Evolutionary conservation across 345 rosid genomes (phyloP).

Genomic region (Alliaria petiolata): DNA sequence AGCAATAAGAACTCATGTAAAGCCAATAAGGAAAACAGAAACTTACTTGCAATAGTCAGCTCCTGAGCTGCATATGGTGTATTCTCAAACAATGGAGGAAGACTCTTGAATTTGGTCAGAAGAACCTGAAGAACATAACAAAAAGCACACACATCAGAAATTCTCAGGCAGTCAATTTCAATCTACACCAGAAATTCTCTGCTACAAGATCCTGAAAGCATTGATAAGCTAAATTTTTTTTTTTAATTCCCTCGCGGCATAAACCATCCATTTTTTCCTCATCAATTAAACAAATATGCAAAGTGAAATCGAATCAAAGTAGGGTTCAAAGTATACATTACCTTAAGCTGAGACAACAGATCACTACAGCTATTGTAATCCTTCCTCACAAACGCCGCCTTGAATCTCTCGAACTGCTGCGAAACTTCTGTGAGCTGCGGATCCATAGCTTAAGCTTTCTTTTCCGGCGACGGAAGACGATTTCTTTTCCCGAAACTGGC

Average conservation of each 20-base stretch:
- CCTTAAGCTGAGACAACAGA: constrained; percentile 87
- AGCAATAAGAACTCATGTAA: not conserved
- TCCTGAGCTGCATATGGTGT: constrained; percentile 67
- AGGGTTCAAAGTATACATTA: constrained; percentile 36
- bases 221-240: not conserved
- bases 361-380: constrained; percentile 51
- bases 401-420: constrained; percentile 83
- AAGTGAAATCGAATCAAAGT: constrained; percentile 9
- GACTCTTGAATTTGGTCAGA: constrained; percentile 70
- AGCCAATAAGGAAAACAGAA: not conserved
- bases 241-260: not conserved
- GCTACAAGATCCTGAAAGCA: not conserved
- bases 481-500: constrained; percentile 27
- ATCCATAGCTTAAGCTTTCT: constrained; percentile 53
- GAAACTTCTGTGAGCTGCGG: constrained; percentile 74
- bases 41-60: constrained; percentile 72
- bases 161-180: not conserved
- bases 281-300: no score
- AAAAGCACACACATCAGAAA: not conserved
- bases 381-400: constrained; percentile 70
- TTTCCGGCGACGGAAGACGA: constrained; percentile 4
- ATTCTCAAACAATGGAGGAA: constrained; percentile 82
- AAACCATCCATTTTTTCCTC: not conserved
- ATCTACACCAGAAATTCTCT: not conserved
- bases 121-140: constrained; percentile 49